These are phyloP conservation scores for Hirschfeldia incana DNA, from an alignment of 345 rosid genomes.

Conservation along the genomic window DNA sequence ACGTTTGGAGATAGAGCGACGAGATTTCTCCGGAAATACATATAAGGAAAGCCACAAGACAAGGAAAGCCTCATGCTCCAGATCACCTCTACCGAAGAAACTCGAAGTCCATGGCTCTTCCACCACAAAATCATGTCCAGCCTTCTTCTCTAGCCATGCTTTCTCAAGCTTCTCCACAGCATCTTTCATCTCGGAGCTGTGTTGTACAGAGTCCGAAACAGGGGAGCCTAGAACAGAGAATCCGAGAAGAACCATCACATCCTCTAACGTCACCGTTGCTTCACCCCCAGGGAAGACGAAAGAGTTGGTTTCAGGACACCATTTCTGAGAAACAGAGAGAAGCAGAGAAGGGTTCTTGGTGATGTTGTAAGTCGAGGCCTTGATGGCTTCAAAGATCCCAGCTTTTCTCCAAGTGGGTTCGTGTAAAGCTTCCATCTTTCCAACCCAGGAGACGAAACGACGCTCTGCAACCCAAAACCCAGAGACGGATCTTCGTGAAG, in stretches of 20 bases:
- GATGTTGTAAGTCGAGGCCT: conserved; percentile 41
- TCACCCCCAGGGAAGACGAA: conserved; percentile 64
- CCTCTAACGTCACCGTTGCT: conserved; percentile 55
- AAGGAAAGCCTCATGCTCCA: conserved; percentile 55
- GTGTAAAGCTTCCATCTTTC: conserved; percentile 41
- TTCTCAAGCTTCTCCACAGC: neutral
- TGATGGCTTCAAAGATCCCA: conserved; percentile 53
- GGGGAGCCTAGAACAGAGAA: conserved; percentile 54
- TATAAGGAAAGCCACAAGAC: conserved; percentile 41
- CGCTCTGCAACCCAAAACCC: conserved; percentile 38
- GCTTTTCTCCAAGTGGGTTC: conserved; percentile 43
- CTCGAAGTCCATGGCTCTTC: conserved; percentile 32
- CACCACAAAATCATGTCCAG: fast-evolving
- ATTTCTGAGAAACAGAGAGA: conserved; percentile 45
- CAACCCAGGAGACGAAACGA: conserved; percentile 45
- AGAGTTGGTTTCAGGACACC: conserved; percentile 52
- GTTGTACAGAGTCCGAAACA: conserved; percentile 15
- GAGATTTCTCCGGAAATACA: conserved; percentile 17
- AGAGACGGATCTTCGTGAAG: conserved; percentile 11
- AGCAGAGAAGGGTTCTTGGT: conserved; percentile 28
- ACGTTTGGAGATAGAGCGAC: neutral
- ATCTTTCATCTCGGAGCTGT: neutral
- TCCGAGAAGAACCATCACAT: conserved; percentile 47
- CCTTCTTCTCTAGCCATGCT: neutral
- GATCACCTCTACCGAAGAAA: conserved; percentile 37